Conservation (phyloP, 768 basidiomycete species). For the Roridomyces roridus region DNA sequence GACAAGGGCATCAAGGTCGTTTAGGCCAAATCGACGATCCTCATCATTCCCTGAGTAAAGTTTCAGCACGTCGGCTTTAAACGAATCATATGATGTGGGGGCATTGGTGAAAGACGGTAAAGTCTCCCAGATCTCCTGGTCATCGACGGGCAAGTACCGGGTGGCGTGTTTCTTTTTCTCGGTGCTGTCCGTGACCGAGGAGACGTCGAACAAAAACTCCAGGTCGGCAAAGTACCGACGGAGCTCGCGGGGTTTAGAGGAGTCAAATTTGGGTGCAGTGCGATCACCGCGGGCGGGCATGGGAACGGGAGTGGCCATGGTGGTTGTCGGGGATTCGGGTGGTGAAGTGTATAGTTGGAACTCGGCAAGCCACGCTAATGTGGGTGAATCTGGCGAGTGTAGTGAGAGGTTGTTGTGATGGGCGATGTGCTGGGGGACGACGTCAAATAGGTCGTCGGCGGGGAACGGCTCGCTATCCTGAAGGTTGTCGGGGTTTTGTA, state of each 20-base stretch:
- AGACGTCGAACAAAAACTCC: conserved; percentile 11
- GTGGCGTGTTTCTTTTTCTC: conserved; percentile 26
- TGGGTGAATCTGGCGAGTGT: background rate
- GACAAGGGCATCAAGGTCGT: conserved; percentile 31
- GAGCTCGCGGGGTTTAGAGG: conserved; percentile 21
- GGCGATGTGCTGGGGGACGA: background rate
- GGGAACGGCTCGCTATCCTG: background rate
- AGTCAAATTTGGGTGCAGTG: conserved; percentile 27
- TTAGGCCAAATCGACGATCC: conserved; percentile 22
- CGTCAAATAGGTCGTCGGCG: background rate
- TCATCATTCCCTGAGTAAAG: conserved; percentile 30
- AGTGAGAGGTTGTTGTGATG: conserved; percentile 5
- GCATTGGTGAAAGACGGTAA: conserved; percentile 10
- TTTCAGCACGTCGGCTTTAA: conserved; percentile 29
- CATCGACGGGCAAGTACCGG: conserved; percentile 18
- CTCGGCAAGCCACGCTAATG: background rate
- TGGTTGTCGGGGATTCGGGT: background rate
- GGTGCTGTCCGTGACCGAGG: conserved; percentile 5
- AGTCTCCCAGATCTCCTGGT: conserved; percentile 27
- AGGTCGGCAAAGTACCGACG: conserved; percentile 27
- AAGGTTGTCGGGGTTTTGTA: background rate
- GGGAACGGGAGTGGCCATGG: conserved; percentile 1
- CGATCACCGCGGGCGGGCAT: conserved; percentile 29
- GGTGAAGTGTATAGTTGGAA: no score
- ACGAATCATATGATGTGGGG: conserved; percentile 23